Conservation (phyloP, 23 red algal species). For the Chondrus crispus region DNA sequence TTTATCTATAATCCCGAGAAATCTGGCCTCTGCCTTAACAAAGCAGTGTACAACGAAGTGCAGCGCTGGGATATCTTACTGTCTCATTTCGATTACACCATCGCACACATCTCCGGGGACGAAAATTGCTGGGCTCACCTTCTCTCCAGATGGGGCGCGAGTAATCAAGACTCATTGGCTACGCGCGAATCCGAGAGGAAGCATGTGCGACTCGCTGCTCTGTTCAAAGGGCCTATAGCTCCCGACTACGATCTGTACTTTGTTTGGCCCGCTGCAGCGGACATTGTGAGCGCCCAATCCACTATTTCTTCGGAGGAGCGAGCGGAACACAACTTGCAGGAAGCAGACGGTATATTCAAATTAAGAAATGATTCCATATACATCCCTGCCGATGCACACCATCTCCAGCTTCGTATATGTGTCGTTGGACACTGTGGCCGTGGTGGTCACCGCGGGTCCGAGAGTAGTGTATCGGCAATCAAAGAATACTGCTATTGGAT, state of each 20-base stretch:
- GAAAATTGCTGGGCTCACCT: not conserved
- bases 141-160: not conserved
- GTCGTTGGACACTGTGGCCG: not conserved
- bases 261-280: not conserved
- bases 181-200: not conserved
- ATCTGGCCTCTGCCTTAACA: too few relatives aligned
- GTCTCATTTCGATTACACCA: not conserved
- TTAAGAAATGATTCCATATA: not conserved
- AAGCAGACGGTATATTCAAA: not conserved
- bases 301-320: not conserved
- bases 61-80: not conserved
- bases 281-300: not conserved
- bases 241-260: not conserved
- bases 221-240: not conserved
- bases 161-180: not conserved
- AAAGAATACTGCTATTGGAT: not conserved
- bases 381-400: not conserved
- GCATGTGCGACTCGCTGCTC: not conserved
- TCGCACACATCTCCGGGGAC: not conserved
- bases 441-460: not conserved
- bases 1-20: slow-evolving; percentile 6
- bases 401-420: not conserved
- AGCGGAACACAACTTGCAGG: not conserved
- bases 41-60: too few relatives aligned
- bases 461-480: not conserved